Evolutionary conservation across 2,329 filamentous ascomycete species (phyloP), one percentile per base, ranked within the genome.

Genomic region (Colletotrichum chrysophilum): DNA sequence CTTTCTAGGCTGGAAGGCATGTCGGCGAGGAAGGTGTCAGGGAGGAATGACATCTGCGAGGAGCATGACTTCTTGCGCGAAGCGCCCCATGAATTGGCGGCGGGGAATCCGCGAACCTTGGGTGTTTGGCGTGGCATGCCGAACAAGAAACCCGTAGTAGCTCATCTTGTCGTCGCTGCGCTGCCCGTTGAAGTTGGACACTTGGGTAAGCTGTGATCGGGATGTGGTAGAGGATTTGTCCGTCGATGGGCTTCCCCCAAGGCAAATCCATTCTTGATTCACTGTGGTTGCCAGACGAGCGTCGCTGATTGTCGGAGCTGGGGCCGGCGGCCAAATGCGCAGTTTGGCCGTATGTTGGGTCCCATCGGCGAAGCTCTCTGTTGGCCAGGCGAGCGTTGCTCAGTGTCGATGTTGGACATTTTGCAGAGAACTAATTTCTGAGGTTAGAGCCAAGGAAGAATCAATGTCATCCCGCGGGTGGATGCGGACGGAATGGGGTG

Each of bases 1-100:
- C 43, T 21, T 48, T 48, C 43, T 48, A 48, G 43, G 43, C 43
- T 48, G 43, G 43, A 48, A 48, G 43, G 43, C 38, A 6, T 43
- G 38, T 43, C 9, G 18, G 38, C 9, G 18, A 43, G 5, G 38
- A 43, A 43, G 38, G 8, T 43, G 38, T 43, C 38, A 43, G 38
- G 7, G 4, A 2, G 18, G 0, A 43, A 43, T 43, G 18, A n/a
- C 38, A 8, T 38, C 36, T 0, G 0, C 0, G 5, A 1, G 18
- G 18, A n/a, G 38, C 38, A 43, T 43, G 38, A 12, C 18, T 43
- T 43, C 38, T 43, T n/a, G 18, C 38, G 18, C 38, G 18, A 43
- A 43, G 38, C 38, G 4, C 16, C 16, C 38, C 4, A 18, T n/a
- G 5, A 10, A 43, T 43, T 6, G 38, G 16, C 9, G 38, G 38